Evolutionary conservation across 148 eudicot genomes (phyloP).

Genomic region (Polygonum aviculare): DNA sequence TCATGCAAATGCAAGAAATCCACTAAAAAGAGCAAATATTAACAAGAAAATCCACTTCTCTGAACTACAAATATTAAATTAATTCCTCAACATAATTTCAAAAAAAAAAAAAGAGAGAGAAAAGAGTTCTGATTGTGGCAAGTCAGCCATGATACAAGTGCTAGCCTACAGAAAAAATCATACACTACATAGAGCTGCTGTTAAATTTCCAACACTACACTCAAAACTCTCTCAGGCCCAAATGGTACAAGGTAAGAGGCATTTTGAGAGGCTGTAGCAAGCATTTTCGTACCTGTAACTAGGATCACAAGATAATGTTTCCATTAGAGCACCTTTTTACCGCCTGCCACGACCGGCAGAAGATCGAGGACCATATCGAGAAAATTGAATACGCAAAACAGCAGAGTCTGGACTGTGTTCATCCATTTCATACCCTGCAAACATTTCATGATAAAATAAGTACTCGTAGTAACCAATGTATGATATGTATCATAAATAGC

Average conservation of each 20-base stretch:
- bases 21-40: background rate
- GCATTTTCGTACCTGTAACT: background rate
- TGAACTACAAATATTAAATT: background rate
- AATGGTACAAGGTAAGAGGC: background rate
- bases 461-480: background rate
- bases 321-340: constrained; percentile 9
- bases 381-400: constrained; percentile 56
- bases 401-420: constrained; percentile 53
- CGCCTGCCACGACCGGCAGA: constrained; percentile 33
- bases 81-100: background rate
- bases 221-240: background rate
- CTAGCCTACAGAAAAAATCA: background rate
- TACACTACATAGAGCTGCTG: constrained; percentile 2
- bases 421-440: constrained; percentile 64
- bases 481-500: background rate
- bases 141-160: background rate
- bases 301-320: background rate
- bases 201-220: background rate
- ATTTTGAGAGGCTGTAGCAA: background rate
- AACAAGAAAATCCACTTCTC: background rate
- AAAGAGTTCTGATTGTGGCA: background rate
- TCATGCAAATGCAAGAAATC: background rate
- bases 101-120: background rate
- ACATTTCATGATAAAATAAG: constrained; percentile 1
- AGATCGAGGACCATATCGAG: constrained; percentile 56